These are phyloP conservation scores for Coprinopsis cinerea DNA, from an alignment of 768 basidiomycete genomes.

Conservation along the genomic window DNA sequence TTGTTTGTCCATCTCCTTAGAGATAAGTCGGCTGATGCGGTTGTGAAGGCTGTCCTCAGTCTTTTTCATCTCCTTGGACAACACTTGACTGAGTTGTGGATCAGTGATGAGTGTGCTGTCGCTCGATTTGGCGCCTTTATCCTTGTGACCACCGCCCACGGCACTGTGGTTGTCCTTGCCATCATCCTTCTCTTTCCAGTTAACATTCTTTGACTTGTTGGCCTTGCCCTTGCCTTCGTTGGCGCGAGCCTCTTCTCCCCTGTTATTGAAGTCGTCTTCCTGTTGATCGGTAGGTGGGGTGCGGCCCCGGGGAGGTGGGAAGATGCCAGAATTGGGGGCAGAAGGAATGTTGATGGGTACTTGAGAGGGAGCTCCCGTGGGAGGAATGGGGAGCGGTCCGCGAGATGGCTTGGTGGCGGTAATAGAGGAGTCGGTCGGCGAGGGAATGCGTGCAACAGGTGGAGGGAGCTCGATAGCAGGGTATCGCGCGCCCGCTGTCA, in stretches of 20 bases:
- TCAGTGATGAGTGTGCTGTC: slow-evolving; percentile 43
- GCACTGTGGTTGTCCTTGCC: slow-evolving; percentile 25
- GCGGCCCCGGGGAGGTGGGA: slow-evolving; percentile 41
- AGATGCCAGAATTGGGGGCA: slow-evolving; percentile 13
- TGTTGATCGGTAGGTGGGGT: slow-evolving; percentile 74
- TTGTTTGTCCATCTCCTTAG: slow-evolving; percentile 87
- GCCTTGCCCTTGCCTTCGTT: slow-evolving; percentile 38
- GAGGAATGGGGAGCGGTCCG: slow-evolving; percentile 16
- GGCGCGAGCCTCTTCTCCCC: slow-evolving; percentile 37
- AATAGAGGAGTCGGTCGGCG: slow-evolving; percentile 19
- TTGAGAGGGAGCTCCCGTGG: slow-evolving; percentile 23
- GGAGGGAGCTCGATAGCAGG: slow-evolving; percentile 36
- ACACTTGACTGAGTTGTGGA: slow-evolving; percentile 46
- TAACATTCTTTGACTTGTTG: slow-evolving; percentile 53
- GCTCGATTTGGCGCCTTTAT: slow-evolving; percentile 23
- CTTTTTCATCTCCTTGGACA: slow-evolving; percentile 76
- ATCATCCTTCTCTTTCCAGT: slow-evolving; percentile 51
- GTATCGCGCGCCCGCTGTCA: slow-evolving; percentile 52
- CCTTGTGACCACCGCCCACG: slow-evolving; percentile 20
- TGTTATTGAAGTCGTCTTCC: slow-evolving; percentile 53
- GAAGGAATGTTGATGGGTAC: slow-evolving; percentile 16
- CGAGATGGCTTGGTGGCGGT: slow-evolving; percentile 16
- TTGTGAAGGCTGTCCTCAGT: slow-evolving; percentile 75
- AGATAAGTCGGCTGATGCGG: slow-evolving; percentile 72
- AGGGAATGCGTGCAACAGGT: slow-evolving; percentile 19